A percentile compares a stretch with the other conserved stretches of the same genome.
Evolutionary conservation across 1,284 basidiomycete species (phyloP).

Genomic region (Irpex sp.): DNA sequence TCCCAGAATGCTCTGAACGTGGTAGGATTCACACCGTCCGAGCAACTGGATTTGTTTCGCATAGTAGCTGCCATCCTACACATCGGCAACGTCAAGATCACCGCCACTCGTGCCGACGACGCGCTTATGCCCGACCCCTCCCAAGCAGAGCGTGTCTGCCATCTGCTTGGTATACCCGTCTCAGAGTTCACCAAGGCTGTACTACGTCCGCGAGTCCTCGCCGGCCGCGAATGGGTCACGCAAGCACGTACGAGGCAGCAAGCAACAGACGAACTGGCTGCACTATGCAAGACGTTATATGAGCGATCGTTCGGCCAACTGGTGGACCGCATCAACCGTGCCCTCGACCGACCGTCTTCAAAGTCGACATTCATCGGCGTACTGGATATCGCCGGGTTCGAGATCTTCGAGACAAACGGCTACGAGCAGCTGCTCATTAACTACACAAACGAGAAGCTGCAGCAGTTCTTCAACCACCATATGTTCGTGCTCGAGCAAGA

Average conservation of each 20-base stretch:
- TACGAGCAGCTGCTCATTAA: constrained; percentile 99
- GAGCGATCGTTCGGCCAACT: constrained; percentile 95
- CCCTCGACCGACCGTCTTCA: constrained; percentile 87
- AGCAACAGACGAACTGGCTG: constrained; percentile 89
- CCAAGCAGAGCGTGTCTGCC: constrained; percentile 88
- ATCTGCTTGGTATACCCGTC: constrained; percentile 90
- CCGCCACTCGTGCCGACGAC: constrained; percentile 82
- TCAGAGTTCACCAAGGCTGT: constrained; percentile 89
- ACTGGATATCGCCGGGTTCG: constrained; percentile 98
- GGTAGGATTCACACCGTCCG: constrained; percentile 81
- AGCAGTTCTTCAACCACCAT: constrained; percentile 99
- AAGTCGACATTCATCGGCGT: constrained; percentile 98
- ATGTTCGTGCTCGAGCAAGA: constrained; percentile 99
- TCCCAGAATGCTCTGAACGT: constrained; percentile 73
- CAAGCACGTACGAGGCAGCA: constrained; percentile 92
- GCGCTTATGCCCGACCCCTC: constrained; percentile 82
- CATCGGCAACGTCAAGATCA: constrained; percentile 90
- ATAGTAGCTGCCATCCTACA: constrained; percentile 93
- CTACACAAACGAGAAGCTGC: constrained; percentile 96
- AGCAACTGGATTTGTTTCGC: constrained; percentile 94
- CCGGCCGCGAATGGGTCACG: constrained; percentile 96
- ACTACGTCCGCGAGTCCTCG: constrained; percentile 85
- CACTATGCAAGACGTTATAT: constrained; percentile 95
- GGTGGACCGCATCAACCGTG: constrained; percentile 94
- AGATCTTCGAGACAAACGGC: constrained; percentile 89